A percentile compares a stretch with the other conserved stretches of the same genome.
phyloP scores from a whole-genome alignment of 345 rosid genomes.

The Anacardium occidentale region DNA sequence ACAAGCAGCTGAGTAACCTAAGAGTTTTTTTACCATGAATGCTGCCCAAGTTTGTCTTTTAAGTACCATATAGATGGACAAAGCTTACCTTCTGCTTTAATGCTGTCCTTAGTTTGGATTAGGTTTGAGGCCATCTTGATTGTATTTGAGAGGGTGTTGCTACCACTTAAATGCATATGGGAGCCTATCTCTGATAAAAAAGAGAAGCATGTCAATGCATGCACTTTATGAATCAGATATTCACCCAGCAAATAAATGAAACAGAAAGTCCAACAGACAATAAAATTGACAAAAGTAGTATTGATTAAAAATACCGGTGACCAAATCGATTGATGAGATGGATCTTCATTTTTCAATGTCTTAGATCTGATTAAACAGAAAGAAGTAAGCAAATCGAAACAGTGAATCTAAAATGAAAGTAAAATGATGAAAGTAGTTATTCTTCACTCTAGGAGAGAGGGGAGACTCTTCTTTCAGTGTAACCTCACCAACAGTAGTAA shows the following conservation, averaged over 20 bases:
- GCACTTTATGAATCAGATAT: not conserved
- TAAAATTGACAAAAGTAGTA: constrained; percentile 14
- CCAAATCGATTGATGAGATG: constrained; percentile 38
- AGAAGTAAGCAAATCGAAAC: constrained; percentile 23
- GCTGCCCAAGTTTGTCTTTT: not conserved
- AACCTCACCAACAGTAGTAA: constrained; percentile 41
- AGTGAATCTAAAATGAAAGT: not conserved
- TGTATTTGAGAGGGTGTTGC: constrained; percentile 30
- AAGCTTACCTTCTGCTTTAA: constrained; percentile 77
- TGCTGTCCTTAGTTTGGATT: constrained; percentile 46
- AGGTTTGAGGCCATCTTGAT: constrained; percentile 48
- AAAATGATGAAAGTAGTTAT: constrained; percentile 26
- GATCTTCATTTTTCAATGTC: constrained; percentile 47
- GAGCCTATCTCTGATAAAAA: constrained; percentile 29
- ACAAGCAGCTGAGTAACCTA: not conserved
- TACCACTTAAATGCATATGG: constrained; percentile 33
- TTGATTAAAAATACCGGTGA: constrained; percentile 39
- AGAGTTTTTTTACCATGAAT: not conserved
- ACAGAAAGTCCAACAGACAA: constrained; percentile 5
- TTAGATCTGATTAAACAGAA: constrained; percentile 47
- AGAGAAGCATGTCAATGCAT: constrained; percentile 15
- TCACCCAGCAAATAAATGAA: constrained; percentile 9
- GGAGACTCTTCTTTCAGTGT: constrained; percentile 49
- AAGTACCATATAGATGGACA: not conserved
- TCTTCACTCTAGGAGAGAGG: constrained; percentile 55